Conservation (phyloP, 2,329 filamentous ascomycete genomes). For the Canariomyces notabilis region DNA sequence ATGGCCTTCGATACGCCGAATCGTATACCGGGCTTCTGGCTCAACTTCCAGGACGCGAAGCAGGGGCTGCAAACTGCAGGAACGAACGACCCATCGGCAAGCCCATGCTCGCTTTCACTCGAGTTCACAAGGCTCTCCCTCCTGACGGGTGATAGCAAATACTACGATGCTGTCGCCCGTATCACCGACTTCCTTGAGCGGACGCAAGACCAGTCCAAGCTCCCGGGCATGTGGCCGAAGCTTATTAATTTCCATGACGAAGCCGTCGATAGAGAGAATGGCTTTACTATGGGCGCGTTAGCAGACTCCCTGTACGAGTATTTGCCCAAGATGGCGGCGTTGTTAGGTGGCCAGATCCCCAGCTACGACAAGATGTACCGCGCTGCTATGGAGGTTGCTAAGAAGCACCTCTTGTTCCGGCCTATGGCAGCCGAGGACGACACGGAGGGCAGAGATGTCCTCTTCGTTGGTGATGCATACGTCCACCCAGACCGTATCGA, state of each 20-base stretch:
- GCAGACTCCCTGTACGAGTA: constrained; percentile 46
- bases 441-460: constrained; percentile 49
- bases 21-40: constrained; percentile 49
- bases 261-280: constrained; percentile 26
- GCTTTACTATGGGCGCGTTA: constrained; percentile 33
- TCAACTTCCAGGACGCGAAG: constrained; percentile 39
- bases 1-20: constrained; percentile 42
- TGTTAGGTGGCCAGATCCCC: constrained; percentile 54
- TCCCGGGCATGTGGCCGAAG: constrained; percentile 72
- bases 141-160: constrained; percentile 21
- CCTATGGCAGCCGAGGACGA: too few species aligned
- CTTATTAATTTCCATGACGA: constrained; percentile 34
- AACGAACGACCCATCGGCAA: constrained; percentile 30
- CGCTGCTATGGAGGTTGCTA: constrained; percentile 54
- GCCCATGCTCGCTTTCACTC: constrained; percentile 54
- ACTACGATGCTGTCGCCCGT: constrained; percentile 67
- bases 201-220: constrained; percentile 60
- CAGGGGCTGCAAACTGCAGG: too few species aligned
- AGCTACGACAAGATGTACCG: constrained; percentile 60
- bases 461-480: constrained; percentile 53
- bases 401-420: constrained; percentile 57
- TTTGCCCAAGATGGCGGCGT: constrained; percentile 43
- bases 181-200: constrained; percentile 58
- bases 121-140: constrained; percentile 35
- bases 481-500: constrained; percentile 26